Base-by-base conservation (phyloP, 2,329 filamentous ascomycete species). In the Fusarium newnesense region DNA sequence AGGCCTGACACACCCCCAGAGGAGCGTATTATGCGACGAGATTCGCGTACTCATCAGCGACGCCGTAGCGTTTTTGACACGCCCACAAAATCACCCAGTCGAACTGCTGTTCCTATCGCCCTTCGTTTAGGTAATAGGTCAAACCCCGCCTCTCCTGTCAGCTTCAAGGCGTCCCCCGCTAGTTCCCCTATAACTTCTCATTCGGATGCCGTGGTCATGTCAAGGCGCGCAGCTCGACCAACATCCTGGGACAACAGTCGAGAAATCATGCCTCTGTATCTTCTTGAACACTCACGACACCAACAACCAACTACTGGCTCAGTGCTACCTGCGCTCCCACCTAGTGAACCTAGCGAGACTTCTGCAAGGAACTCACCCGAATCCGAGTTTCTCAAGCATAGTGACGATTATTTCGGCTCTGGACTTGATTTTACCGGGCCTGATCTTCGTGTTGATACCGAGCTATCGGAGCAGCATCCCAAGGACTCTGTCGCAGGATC, bases 191-290 rank as follows among this genome's bases (percentile, higher is more conserved):
- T 79, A 13, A 72, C 78, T n/a, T 71, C 78, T 1, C 78, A 79
- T 53, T 67, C 78, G 9, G 84, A 86, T 18, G 72, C 77, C 19
- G 68, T 79, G 24, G 77, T 60, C n/a, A 70, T 66, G 54, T 67
- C 80, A 19, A 85, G 83, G 74, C 80, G 82, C 56, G 79, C 82
- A 46, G 77, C 85, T 28, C 85, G 90, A 9, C 89, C 89, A 18
- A 89, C 84, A 18, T 91, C 89, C 1, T 91, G 89, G 89, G 89
- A 91, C 49, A 89, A 83, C 72, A 87, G 87, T 24, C 88, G 88
- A 61, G 94, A 96, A 78, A 92, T 95, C 77, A 91, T 93, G 74
- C 95, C 95, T 0, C 84, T 98, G 13, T 96, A 93, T 81, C 90
- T 97, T 28, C 89, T 97, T 11, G 93, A 97, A 80, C 90, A 84